Evolutionary conservation across 805 yeast species (phyloP).

Genomic region (Hanseniaspora lachancei): DNA sequence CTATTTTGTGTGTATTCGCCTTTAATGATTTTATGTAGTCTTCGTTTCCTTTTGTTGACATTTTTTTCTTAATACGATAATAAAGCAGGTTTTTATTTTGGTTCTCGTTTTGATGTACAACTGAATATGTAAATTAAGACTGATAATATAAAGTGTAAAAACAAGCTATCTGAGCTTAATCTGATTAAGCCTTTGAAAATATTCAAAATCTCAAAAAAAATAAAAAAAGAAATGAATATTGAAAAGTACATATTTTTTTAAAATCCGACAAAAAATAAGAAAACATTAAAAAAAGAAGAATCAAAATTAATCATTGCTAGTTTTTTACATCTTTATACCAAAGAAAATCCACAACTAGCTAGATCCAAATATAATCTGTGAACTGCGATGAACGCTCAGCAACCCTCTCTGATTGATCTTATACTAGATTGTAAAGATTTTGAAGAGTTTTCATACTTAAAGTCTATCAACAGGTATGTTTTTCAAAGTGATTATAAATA

Average conservation of each 20-base stretch:
- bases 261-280: background rate
- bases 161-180: too few relatives aligned
- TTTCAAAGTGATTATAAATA: conserved; percentile 70
- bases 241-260: background rate
- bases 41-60: background rate
- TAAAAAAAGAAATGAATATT: too few relatives aligned
- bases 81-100: too few relatives aligned
- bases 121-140: too few relatives aligned
- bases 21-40: background rate
- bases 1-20: background rate
- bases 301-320: background rate
- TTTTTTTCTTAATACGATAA: background rate
- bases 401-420: background rate
- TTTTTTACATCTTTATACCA: background rate
- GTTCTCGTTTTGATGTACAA: too few relatives aligned
- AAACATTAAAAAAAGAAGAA: background rate
- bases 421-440: conserved; percentile 45
- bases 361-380: too few relatives aligned
- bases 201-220: background rate
- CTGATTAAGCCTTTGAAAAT: too few relatives aligned
- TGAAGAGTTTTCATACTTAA: conserved; percentile 68
- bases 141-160: too few relatives aligned
- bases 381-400: background rate
- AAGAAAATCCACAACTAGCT: too few relatives aligned
- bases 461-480: conserved; percentile 63